Conservation (phyloP, 2,329 filamentous ascomycete genomes). For the Calonectria honghensis region DNA sequence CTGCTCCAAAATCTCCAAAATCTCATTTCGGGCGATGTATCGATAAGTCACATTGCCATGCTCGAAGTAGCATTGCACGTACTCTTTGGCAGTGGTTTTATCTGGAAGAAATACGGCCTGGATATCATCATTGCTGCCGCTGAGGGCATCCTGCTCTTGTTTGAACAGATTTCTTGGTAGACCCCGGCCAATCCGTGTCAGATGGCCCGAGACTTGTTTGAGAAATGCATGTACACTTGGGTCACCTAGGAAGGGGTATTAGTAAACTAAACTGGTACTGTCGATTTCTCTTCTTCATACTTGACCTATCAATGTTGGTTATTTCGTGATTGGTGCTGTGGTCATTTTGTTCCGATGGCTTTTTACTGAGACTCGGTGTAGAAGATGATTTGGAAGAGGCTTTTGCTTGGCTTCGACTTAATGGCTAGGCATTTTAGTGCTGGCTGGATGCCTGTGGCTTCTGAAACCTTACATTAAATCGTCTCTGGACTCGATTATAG, state of each 20-base stretch:
- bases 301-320: not conserved
- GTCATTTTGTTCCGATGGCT: not conserved
- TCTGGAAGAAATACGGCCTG: conserved; percentile 9
- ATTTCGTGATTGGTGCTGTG: not conserved
- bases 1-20: not conserved
- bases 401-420: not conserved
- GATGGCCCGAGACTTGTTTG: conserved; percentile 15
- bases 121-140: not conserved
- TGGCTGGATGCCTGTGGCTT: not conserved
- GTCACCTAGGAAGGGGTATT: not conserved
- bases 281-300: not conserved
- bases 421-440: not conserved
- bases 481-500: conserved; percentile 5
- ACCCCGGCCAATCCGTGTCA: conserved; percentile 15
- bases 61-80: not conserved
- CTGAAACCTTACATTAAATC: conserved; percentile 1
- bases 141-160: conserved; percentile 3
- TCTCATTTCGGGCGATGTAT: conserved; percentile 4
- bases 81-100: not conserved
- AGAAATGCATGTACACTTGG: conserved; percentile 27
- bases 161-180: conserved; percentile 27
- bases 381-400: not conserved
- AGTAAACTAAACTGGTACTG: not conserved
- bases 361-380: not conserved
- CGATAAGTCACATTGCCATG: conserved; percentile 9